Percentiles rank a stretch among this genome's conserved stretches.
Conservation (phyloP, 768 basidiomycete genomes). For the Amanita exitialis region DNA sequence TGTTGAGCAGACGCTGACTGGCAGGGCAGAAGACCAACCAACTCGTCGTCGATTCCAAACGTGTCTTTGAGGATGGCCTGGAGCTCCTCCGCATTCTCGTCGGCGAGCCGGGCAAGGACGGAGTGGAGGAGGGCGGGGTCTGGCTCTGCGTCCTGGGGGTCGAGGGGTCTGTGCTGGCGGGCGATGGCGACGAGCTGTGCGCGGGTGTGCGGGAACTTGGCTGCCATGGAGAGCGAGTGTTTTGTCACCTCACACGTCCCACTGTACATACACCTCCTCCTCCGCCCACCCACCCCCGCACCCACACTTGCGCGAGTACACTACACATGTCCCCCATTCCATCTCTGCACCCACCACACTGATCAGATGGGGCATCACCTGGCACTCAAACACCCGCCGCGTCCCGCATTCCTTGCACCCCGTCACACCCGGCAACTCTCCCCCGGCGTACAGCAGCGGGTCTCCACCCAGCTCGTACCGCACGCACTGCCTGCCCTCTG, state of each 20-base stretch:
- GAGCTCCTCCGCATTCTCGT: slow-evolving; percentile 83
- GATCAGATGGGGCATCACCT: slow-evolving; percentile 92
- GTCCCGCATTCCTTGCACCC: slow-evolving; percentile 59
- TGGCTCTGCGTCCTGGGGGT: slow-evolving; percentile 42
- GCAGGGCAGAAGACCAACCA: slow-evolving; percentile 32
- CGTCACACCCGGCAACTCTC: slow-evolving; percentile 47
- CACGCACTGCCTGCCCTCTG: slow-evolving; percentile 77
- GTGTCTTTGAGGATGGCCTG: slow-evolving; percentile 63
- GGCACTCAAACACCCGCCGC: slow-evolving; percentile 78
- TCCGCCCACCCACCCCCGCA: slow-evolving; percentile 68
- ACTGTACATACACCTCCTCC: slow-evolving; percentile 67
- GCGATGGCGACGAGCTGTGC: slow-evolving; percentile 71
- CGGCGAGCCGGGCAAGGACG: slow-evolving; percentile 62
- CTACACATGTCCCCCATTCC: slow-evolving; percentile 91
- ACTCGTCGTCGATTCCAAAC: slow-evolving; percentile 60
- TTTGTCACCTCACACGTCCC: too few species aligned
- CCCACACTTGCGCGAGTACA: slow-evolving; percentile 81
- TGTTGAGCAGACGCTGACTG: slow-evolving; percentile 11
- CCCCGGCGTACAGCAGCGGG: slow-evolving; percentile 82
- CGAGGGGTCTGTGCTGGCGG: slow-evolving; percentile 57
- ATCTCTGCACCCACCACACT: slow-evolving; percentile 54
- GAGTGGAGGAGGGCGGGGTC: slow-evolving; percentile 49
- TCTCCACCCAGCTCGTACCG: slow-evolving; percentile 86
- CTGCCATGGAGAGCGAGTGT: too few species aligned
- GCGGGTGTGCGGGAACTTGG: slow-evolving; percentile 72